Percentiles rank a stretch among this genome's conserved stretches.
These are phyloP conservation scores for Entomortierella lignicola DNA, from an alignment of 192 early-diverging fungal species.

Conservation along the genomic window DNA sequence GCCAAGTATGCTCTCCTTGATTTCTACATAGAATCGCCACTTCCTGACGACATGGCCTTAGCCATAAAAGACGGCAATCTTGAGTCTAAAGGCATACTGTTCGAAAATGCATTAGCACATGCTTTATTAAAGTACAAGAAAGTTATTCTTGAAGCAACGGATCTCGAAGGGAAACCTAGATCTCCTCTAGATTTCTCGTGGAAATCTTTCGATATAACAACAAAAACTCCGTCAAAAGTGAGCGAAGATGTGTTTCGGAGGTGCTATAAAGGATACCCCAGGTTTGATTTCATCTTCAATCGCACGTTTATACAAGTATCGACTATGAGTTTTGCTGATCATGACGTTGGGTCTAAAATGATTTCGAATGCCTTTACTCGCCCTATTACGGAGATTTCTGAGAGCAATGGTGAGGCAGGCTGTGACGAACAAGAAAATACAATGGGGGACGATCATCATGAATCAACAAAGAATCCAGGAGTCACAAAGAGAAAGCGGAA, in stretches of 20 bases:
- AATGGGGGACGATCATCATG: neutral
- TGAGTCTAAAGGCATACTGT: too few species aligned
- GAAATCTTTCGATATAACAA: too few species aligned
- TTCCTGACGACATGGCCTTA: too few species aligned
- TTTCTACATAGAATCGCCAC: too few species aligned
- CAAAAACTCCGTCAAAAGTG: constrained; percentile 1
- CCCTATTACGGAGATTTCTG: neutral
- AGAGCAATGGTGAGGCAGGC: neutral
- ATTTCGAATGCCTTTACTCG: neutral
- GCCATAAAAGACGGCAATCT: too few species aligned
- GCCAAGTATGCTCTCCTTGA: too few species aligned
- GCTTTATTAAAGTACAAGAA: too few species aligned
- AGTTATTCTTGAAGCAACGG: too few species aligned
- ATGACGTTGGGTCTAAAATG: neutral
- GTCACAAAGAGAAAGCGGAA: neutral
- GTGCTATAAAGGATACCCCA: neutral
- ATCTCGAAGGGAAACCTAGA: too few species aligned
- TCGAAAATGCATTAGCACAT: too few species aligned
- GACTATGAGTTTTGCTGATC: neutral
- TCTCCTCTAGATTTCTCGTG: too few species aligned
- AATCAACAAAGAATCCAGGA: neutral
- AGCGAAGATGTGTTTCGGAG: neutral
- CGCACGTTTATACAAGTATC: neutral
- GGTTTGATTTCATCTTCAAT: neutral
- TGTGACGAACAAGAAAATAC: neutral